These are phyloP conservation scores for Jaenimonas drosophilae DNA, from an alignment of 208 protist genomes.

Conservation along the genomic window DNA sequence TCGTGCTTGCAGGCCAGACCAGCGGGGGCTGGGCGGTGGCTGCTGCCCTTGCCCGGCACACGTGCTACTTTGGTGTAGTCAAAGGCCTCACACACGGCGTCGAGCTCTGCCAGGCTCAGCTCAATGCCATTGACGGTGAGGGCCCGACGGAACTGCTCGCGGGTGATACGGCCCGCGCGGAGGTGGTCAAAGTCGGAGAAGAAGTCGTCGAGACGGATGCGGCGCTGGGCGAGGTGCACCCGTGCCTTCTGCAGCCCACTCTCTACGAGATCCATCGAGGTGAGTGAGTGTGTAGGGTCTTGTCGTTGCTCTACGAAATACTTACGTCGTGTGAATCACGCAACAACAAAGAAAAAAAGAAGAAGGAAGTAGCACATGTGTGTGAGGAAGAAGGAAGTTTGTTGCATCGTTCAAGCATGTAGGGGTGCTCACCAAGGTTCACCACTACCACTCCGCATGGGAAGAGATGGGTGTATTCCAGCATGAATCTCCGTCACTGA, in stretches of 20 bases:
- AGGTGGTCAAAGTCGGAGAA: conserved; percentile 85
- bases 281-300: no score
- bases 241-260: conserved; percentile 30
- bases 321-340: background rate
- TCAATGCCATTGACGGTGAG: conserved; percentile 41
- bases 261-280: conserved; percentile 14
- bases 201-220: conserved; percentile 64
- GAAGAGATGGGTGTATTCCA: no score
- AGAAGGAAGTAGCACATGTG: no score
- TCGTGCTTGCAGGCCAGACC: background rate
- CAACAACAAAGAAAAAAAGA: conserved; percentile 1
- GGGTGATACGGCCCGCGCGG: conserved; percentile 61
- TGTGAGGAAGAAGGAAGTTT: no score
- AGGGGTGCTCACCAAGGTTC: no score
- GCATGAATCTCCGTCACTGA: no score
- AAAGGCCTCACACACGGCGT: conserved; percentile 23
- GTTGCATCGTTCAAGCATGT: no score
- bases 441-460: no score
- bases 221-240: conserved; percentile 41
- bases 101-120: conserved; percentile 35
- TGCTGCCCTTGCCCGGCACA: background rate
- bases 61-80: conserved; percentile 1
- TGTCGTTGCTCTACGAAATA: background rate
- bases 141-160: conserved; percentile 59
- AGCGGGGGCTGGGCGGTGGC: background rate